These are phyloP conservation scores for Globisporangium nodosum DNA, from an alignment of 352 stramenopile species.

Conservation along the genomic window DNA sequence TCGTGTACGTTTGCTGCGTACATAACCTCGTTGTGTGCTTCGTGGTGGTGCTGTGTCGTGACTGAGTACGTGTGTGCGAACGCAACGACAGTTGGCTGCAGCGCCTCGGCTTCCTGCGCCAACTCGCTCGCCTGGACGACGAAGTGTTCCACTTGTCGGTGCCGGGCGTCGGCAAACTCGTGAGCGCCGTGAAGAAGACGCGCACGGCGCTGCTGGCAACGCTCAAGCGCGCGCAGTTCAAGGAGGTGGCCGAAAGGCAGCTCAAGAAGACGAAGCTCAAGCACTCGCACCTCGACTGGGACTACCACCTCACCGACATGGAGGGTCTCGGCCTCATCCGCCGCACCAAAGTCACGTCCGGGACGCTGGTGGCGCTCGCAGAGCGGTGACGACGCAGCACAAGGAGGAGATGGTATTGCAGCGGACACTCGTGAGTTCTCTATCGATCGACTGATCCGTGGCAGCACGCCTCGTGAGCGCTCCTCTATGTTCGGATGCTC, in stretches of 20 bases:
- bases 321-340: slow-evolving; percentile 46
- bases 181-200: slow-evolving; percentile 54
- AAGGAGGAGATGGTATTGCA: no score
- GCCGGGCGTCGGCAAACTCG: slow-evolving; percentile 51
- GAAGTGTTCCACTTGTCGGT: slow-evolving; percentile 47
- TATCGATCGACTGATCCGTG: neutral
- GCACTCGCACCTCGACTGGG: slow-evolving; percentile 41
- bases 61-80: no score
- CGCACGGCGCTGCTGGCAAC: slow-evolving; percentile 28
- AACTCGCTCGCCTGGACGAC: slow-evolving; percentile 34
- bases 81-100: slow-evolving; percentile 26
- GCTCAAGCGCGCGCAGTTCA: slow-evolving; percentile 58
- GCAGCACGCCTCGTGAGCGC: neutral
- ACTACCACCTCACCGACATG: slow-evolving; percentile 63
- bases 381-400: neutral
- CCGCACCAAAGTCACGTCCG: slow-evolving; percentile 49
- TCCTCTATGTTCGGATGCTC: slow-evolving; percentile 33
- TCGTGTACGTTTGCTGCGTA: slow-evolving; percentile 19
- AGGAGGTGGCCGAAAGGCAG: slow-evolving; percentile 51
- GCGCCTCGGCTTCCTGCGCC: slow-evolving; percentile 45
- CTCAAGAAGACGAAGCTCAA: slow-evolving; percentile 58
- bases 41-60: neutral
- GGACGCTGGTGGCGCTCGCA: slow-evolving; percentile 36
- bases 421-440: neutral
- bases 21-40: neutral